Conservation (phyloP, 2,329 filamentous ascomycete species). For the Penicillium sp. region DNA sequence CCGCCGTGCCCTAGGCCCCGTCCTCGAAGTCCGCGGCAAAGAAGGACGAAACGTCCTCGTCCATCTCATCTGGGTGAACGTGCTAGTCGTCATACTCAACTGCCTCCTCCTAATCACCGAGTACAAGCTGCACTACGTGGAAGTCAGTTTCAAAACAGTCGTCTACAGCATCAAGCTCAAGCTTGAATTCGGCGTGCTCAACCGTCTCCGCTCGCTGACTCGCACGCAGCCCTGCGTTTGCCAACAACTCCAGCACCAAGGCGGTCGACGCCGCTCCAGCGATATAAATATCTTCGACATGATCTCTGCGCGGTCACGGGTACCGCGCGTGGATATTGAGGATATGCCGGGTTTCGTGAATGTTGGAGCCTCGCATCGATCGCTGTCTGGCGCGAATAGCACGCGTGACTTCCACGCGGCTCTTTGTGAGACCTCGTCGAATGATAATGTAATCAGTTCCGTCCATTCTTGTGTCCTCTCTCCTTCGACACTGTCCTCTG, state of each 20-base stretch:
- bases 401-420: slow-evolving; percentile 23
- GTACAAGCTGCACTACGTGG: slow-evolving; percentile 39
- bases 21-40: slow-evolving; percentile 45
- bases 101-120: slow-evolving; percentile 36
- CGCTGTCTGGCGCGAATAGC: neutral
- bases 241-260: slow-evolving; percentile 1
- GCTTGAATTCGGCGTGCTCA: slow-evolving; percentile 48
- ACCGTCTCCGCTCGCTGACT: slow-evolving; percentile 38
- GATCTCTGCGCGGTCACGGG: neutral
- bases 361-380: neutral
- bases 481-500: neutral
- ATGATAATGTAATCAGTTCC: slow-evolving; percentile 4
- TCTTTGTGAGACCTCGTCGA: slow-evolving; percentile 14
- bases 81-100: slow-evolving; percentile 45
- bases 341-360: neutral
- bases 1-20: slow-evolving; percentile 36
- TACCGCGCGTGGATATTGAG: slow-evolving; percentile 2
- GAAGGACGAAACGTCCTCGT: slow-evolving; percentile 43
- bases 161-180: slow-evolving; percentile 50
- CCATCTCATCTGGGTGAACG: slow-evolving; percentile 49
- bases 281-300: slow-evolving; percentile 22
- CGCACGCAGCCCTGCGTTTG: slow-evolving; percentile 17
- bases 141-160: slow-evolving; percentile 40
- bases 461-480: neutral
- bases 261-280: slow-evolving; percentile 5